Evolutionary conservation across 78 protist genomes (phyloP).

Genomic region (Dictyostelium firmibasis): DNA sequence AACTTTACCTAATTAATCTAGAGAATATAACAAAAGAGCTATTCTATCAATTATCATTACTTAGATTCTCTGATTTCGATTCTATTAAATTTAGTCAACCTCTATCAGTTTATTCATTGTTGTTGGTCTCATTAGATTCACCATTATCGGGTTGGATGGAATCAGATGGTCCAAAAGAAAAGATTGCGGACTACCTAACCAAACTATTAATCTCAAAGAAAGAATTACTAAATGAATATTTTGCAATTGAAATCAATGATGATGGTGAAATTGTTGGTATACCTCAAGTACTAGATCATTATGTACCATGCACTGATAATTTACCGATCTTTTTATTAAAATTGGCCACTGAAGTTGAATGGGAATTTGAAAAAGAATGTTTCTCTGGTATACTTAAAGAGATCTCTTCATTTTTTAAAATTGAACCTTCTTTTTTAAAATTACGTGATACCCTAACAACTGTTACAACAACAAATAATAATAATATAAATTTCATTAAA

Average conservation of each 20-base stretch:
- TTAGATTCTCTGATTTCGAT: constrained; percentile 67
- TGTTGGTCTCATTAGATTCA: constrained; percentile 36
- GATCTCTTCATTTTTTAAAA: constrained; percentile 60
- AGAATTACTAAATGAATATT: constrained; percentile 82
- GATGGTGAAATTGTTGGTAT: constrained; percentile 56
- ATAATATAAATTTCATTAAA: not conserved
- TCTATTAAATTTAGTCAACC: constrained; percentile 34
- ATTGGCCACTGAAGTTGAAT: constrained; percentile 82
- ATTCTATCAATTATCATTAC: constrained; percentile 41
- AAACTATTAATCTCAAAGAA: constrained; percentile 23
- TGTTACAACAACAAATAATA: not conserved
- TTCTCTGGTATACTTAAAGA: constrained; percentile 58
- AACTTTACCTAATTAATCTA: constrained; percentile 59
- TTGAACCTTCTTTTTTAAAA: constrained; percentile 35
- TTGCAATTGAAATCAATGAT: constrained; percentile 40
- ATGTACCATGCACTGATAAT: constrained; percentile 81
- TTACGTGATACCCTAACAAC: not conserved
- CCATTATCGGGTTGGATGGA: constrained; percentile 55
- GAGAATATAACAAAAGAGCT: constrained; percentile 58
- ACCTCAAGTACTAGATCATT: constrained; percentile 83
- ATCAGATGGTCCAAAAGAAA: constrained; percentile 43
- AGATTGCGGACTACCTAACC: constrained; percentile 40
- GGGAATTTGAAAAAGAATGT: constrained; percentile 84
- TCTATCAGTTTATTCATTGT: not conserved
- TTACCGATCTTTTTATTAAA: constrained; percentile 79